Evolutionary conservation across 2,329 filamentous ascomycete species (phyloP).

Genomic region (Fusarium liriodendri): DNA sequence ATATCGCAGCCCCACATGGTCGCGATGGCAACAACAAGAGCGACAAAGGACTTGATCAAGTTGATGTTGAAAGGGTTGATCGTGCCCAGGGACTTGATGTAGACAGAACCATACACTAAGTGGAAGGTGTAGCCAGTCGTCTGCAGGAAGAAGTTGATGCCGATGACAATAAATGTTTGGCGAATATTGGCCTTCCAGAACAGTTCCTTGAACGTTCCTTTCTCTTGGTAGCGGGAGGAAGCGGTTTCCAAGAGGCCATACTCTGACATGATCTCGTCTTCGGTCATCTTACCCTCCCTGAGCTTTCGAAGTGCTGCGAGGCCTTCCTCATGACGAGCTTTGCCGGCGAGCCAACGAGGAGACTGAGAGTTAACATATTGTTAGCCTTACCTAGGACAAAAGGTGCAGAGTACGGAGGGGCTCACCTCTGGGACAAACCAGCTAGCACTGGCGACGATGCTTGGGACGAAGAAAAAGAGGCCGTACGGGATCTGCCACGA

Average conservation of each 20-base stretch:
- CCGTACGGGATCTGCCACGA: conserved; percentile 50
- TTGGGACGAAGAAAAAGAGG: conserved; percentile 48
- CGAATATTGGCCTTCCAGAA: conserved; percentile 11
- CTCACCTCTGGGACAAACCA: conserved; percentile 43
- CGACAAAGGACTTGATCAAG: not conserved
- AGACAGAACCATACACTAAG: not conserved
- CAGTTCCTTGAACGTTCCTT: conserved; percentile 35
- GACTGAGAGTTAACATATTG: conserved; percentile 16
- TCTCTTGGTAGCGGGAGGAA: conserved; percentile 38
- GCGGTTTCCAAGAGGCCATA: conserved; percentile 5
- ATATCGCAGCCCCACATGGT: not conserved
- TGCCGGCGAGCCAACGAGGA: conserved; percentile 44
- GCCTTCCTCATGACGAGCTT: conserved; percentile 43
- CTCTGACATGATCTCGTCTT: conserved; percentile 38
- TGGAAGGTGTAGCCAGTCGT: not conserved
- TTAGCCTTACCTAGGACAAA: not conserved
- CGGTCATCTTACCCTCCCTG: conserved; percentile 32
- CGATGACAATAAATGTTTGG: not conserved
- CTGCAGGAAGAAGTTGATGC: not conserved
- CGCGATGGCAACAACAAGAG: not conserved
- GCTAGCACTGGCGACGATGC: conserved; percentile 41
- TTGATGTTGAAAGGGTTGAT: not conserved
- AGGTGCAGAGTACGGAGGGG: not conserved
- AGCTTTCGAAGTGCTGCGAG: conserved; percentile 32
- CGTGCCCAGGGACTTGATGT: not conserved